Conservation (phyloP, 2,329 filamentous ascomycete genomes). For the Neonectria ditissima region DNA sequence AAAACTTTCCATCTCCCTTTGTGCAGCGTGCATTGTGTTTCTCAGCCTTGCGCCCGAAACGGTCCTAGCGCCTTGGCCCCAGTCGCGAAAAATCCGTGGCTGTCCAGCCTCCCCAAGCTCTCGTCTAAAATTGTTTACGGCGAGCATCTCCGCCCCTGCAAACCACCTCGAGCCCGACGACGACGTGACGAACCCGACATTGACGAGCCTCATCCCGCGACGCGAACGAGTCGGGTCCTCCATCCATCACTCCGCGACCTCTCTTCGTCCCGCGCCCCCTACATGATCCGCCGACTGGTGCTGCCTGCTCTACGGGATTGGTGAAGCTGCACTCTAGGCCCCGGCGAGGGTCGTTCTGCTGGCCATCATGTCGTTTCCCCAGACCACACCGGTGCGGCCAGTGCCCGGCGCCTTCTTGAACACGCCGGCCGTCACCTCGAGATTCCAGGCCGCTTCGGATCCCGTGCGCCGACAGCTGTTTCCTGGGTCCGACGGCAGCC, state of each 20-base stretch:
- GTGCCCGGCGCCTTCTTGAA: conserved; percentile 81
- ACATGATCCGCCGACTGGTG: conserved; percentile 46
- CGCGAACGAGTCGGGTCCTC: conserved; percentile 19
- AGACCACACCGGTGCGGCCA: conserved; percentile 75
- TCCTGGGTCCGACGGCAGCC: conserved; percentile 44
- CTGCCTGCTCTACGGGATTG: conserved; percentile 44
- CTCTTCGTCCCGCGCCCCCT: conserved; percentile 37
- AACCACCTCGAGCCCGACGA: conserved; percentile 35
- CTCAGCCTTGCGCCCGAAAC: conserved; percentile 51
- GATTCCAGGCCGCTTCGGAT: conserved; percentile 58
- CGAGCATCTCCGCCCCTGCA: conserved; percentile 37
- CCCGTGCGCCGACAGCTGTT: conserved; percentile 66
- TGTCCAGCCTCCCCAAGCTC: conserved; percentile 51
- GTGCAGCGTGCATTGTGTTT: too few species aligned
- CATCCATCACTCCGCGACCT: conserved; percentile 24
- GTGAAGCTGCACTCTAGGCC: conserved; percentile 45
- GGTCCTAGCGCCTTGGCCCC: conserved; percentile 49
- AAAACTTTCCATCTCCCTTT: conserved; percentile 24
- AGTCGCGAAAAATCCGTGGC: conserved; percentile 55
- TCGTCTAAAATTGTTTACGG: conserved; percentile 47
- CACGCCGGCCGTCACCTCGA: conserved; percentile 73
- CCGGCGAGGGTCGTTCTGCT: conserved; percentile 45
- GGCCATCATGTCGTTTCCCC: conserved; percentile 65
- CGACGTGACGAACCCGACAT: conserved; percentile 38
- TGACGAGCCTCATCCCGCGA: conserved; percentile 31